Conservation (phyloP, 768 basidiomycete species). For the Tylopilus intermedius region DNA sequence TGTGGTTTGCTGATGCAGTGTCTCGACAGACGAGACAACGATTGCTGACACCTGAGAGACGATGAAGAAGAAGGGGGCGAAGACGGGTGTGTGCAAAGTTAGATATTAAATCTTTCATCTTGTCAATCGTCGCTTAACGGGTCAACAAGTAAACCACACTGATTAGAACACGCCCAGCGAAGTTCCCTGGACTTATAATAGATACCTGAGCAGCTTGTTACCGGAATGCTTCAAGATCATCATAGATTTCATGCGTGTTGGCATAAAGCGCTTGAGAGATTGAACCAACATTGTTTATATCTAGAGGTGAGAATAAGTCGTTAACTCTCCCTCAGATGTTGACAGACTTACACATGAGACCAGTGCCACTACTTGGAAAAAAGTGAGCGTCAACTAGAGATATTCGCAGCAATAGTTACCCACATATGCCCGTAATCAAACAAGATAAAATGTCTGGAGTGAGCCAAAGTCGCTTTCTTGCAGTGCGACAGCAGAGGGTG, state of each 20-base stretch:
- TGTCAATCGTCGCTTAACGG: background rate
- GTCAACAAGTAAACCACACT: constrained; percentile 36
- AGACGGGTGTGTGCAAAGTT: constrained; percentile 58
- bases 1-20: constrained; percentile 7
- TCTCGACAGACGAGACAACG: constrained; percentile 46
- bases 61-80: constrained; percentile 51
- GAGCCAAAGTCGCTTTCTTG: constrained; percentile 40
- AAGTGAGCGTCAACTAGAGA: background rate
- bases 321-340: background rate
- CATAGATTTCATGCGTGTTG: constrained; percentile 54
- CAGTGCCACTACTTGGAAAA: constrained; percentile 38
- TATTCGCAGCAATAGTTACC: constrained; percentile 20
- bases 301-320: constrained; percentile 30
- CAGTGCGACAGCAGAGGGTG: constrained; percentile 19
- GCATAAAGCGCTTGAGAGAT: constrained; percentile 67
- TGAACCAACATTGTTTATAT: constrained; percentile 84
- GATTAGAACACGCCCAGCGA: constrained; percentile 67
- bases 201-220: constrained; percentile 88
- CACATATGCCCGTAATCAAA: constrained; percentile 57
- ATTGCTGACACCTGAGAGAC: constrained; percentile 64
- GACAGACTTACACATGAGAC: constrained; percentile 60
- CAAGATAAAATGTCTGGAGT: constrained; percentile 60
- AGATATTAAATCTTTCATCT: constrained; percentile 53
- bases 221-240: constrained; percentile 59
- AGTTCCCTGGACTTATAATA: constrained; percentile 76